Conservation (phyloP, 106 monocot species). For the Dendrobium catenatum region DNA sequence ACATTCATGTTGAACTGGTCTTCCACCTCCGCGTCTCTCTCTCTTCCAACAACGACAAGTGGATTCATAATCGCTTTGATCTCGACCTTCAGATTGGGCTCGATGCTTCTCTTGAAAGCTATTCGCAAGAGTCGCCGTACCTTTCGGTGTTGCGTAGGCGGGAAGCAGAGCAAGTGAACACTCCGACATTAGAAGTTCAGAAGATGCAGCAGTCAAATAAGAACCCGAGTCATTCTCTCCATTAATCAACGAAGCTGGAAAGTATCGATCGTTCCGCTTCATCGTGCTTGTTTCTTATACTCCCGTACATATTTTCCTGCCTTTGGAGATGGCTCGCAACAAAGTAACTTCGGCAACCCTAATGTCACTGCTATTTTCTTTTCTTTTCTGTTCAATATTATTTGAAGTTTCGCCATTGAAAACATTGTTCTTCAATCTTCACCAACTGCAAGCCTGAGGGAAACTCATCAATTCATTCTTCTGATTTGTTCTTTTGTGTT, state of each 20-base stretch:
- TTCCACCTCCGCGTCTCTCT: no score
- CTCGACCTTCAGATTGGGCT: no score
- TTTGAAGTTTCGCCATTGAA: not conserved
- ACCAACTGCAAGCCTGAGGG: not conserved
- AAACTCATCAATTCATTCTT: not conserved
- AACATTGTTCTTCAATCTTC: not conserved
- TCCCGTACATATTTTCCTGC: not conserved
- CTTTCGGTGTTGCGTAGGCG: slow-evolving; percentile 3
- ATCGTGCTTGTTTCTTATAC: not conserved
- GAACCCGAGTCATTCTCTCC: not conserved
- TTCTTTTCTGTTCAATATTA: not conserved
- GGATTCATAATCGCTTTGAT: no score
- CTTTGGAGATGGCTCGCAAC: slow-evolving; percentile 17
- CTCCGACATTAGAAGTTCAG: not conserved
- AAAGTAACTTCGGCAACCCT: slow-evolving; percentile 2
- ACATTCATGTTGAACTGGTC: no score
- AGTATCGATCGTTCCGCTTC: not conserved
- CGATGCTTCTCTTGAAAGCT: no score
- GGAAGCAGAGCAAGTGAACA: slow-evolving; percentile 11
- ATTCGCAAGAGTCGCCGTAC: not conserved
- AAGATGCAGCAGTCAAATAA: no score
- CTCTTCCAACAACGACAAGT: no score
- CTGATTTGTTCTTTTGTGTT: not conserved
- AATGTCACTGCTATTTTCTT: not conserved
- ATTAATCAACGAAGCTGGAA: not conserved